Base-by-base conservation (phyloP, 306 rosid species). In the Cicer bijugum region DNA sequence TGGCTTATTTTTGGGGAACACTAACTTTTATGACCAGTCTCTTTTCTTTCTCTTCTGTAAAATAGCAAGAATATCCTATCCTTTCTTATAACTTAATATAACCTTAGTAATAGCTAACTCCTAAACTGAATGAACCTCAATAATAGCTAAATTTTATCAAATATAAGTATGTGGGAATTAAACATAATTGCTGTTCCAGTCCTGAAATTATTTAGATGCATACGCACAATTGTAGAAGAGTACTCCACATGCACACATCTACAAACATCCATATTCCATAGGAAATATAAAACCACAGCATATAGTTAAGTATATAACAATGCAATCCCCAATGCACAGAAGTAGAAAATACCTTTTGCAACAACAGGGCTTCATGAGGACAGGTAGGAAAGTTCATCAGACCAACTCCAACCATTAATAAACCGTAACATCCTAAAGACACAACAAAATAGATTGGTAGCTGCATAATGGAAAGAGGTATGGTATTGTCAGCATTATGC, bases 321-420 rank as follows among this genome's bases (percentile, higher is more conserved):
- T 44, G 56, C 51, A 74, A 59, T 23, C 23, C 67, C 28, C 40
- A 69, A 52, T 12, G 39, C n/a, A 45, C 53, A 65, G 11, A 69
- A 39, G 55, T 44, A 72, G 14, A 80, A 39, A 73, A 52, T 84
- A 89, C 97, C 97, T 90, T 74, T 63, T 90, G 88, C 81, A 90
- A 72, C 71, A 93, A 75, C 23, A 81, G 33, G 40, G 96, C 92
- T 85, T 93, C 97, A 51, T 80, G 86, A 75, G 96, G 97, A 81
- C 96, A 93, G 71, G 96, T 93, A 14, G 91, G 98, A 65, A 93
- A 93, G 77, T 74, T 83, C 85, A 93, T 81, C 67, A 93, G 79
- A 84, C 98, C 98, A 62, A 93, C 82, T 82, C 98, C 97, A 67
- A 93, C 97, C 98, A 92, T 90, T 74, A 92, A 80, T 14, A 90